Conservation (phyloP, 306 rosid genomes). For the Vicia faba region DNA sequence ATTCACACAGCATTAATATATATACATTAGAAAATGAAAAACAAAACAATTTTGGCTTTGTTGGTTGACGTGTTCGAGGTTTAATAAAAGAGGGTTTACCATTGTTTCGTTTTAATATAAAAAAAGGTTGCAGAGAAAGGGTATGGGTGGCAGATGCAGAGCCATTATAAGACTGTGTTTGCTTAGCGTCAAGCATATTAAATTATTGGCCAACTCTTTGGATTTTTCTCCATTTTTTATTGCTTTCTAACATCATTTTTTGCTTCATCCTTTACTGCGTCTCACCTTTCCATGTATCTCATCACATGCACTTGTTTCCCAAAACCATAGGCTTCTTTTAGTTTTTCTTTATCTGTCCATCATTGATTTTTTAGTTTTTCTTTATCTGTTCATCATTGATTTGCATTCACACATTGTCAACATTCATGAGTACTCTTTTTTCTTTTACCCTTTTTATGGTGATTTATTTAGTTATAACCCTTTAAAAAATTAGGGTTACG, state of each 20-base stretch:
- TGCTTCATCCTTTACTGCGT: slow-evolving; percentile 48
- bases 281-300: slow-evolving; percentile 74
- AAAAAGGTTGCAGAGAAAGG: slow-evolving; percentile 30
- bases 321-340: slow-evolving; percentile 27
- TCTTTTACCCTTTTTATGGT: not conserved
- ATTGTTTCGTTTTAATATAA: slow-evolving; percentile 56
- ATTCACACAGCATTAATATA: slow-evolving; percentile 17
- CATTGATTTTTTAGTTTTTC: not conserved
- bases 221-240: slow-evolving; percentile 47
- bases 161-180: slow-evolving; percentile 54
- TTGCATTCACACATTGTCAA: slow-evolving; percentile 3
- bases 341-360: not conserved
- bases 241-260: slow-evolving; percentile 40
- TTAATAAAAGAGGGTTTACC: slow-evolving; percentile 34
- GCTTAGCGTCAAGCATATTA: slow-evolving; percentile 61
- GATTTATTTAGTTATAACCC: slow-evolving; percentile 2
- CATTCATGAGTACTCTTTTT: not conserved
- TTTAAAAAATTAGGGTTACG: not conserved
- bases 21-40: not conserved
- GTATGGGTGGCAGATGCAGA: slow-evolving; percentile 31
- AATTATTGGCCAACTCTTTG: slow-evolving; percentile 65
- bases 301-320: slow-evolving; percentile 67
- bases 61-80: slow-evolving; percentile 48
- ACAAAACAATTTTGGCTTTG: not conserved
- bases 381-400: not conserved